Base-by-base conservation (phyloP, 78 protist genomes). In the Corallochytrium limacisporum region DNA sequence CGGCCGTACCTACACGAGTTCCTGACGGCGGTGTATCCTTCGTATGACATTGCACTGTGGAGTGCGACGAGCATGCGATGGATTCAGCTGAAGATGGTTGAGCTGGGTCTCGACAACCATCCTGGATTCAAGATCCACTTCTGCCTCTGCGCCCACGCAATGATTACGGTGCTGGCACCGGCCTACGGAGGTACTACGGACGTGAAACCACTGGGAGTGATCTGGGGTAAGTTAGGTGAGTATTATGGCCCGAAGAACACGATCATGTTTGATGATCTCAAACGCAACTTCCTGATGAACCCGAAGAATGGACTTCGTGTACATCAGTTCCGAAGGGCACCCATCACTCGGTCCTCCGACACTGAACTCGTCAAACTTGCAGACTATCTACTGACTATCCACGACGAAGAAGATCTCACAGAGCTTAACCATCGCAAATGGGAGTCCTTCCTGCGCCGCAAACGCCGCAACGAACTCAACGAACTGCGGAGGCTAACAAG, bases 1-100 rank as follows among this genome's bases (percentile, higher is more conserved):
- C 75, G 75, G 9, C 75, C 75, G 29, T 69, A 31, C 47, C 75
- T 69, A 9, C 66, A 69, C 46, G 66, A 56, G 54, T 69, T 69
- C 36, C 56, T 69, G 26, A 15, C 75, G 3, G 56, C 55, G 16
- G 75, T 65, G 13, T 69, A 69, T 40, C 48, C 20, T 7, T 40
- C 53, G 36, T 69, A 42, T 4, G 75, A 69, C 54, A 55, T 69
- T 20, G 75, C 56, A 24, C 38, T 69, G 13, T 69, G 75, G 75
- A 28, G 72, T 63, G 69, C 69, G n/a, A 67, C 73, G 50, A 18
- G 60, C n/a, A 48, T 48, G 60, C 2, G 8, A 26, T 67, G 73
- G 73, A 10, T 67, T 28, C 48, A 31, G 32, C n/a, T 28, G 31
- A 67, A 67, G 47, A 48, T 67, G 73, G 4, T 2, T 2, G 48